Base-by-base conservation (phyloP, 495 filamentous ascomycete species). In the Immersiella caudata region DNA sequence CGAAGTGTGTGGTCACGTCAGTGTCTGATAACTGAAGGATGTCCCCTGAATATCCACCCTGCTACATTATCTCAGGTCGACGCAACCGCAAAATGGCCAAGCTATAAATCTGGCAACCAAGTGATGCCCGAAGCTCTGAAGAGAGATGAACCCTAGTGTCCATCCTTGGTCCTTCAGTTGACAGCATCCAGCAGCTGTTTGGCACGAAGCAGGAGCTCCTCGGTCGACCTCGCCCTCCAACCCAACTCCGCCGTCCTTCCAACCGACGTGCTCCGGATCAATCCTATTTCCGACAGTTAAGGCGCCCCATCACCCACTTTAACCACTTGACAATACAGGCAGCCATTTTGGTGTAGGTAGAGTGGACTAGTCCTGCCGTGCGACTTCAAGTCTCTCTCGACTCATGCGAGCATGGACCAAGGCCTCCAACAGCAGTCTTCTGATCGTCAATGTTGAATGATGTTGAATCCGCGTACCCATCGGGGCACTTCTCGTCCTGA, bases 351-450 rank as follows among this genome's bases (percentile, higher is more conserved):
- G 29, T 33, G 29, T 4, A 33, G 29, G 29, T 8, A 8, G 29
- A 4, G 11, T 46, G 11, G 14, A 46, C 40, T 2, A 46, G 29
- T 18, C 40, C 5, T 18, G 14, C 40, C 16, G 40, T 12, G 11
- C 40, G 16, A 18, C 40, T 18, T 46, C 40, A 46, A 12, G 40
- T 14, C 40, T 46, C 2, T 18, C 5, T 46, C 40, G 11, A 2
- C 40, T 46, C 40, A 2, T 12, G 11, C 6, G 40, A 46, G 16
- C 40, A 46, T 18, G 11, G 40, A 21, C 74, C 74, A 6, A 70
- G 71, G 24, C 74, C 73, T 61, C 67, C 40, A 7, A 66, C 70
- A 16, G 64, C 74, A 1, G 52, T 25, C 1, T 6, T 22, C 3
- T 22, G 14, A 5, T 24, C 57, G 2, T 33, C 65, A 6, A 7